Evolutionary conservation across 371 early-diverging fungal species (phyloP), one percentile per base, ranked within the genome.

Genomic region (Apophysomyces elegans): DNA sequence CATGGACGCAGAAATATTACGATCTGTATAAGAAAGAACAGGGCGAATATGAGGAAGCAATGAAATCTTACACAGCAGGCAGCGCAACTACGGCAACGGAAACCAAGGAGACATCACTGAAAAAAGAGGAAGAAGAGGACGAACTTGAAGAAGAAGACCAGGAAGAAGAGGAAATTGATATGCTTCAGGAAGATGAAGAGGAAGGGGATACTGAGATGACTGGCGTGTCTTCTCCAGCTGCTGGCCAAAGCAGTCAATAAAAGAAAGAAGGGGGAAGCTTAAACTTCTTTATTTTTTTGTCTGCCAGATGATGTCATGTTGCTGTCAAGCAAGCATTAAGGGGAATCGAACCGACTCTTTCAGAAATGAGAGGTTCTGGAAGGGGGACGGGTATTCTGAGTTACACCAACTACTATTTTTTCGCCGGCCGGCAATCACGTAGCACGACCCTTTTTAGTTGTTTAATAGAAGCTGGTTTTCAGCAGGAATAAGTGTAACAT

Each of bases 21-120:
- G 78, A 76, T 41, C 63, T 75, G 68, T 83, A 79, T 47, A 70
- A 80, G 43, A 77, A 73, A 43, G 79, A 80, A 50, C 75, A 69
- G 72, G 66, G 78, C 45, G 75, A 76, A 18, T 79, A 73, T 41
- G 73, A 79, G 37, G 65, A 70, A 58, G 83, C 80, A 21, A 77
- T 79, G 76, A 76, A 75, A 60, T 64, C 69, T 5, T 80, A 78
- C 61, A 75, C 68, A 26, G 77, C 68, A 1, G 66, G 18, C 54
- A 50, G 21, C 5, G 21, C 21, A 9, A 21, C 9, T 26, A 4
- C 18, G 11, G 21, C 54, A 5, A 21, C 21, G 4, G 54, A 21
- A 50, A 21, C 4, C 21, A 50, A 50, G 54, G 54, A 50, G 16
- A 50, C 16, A 50, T 9, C 21, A 6, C 21, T 18, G 9, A 50